Evolutionary conservation across 1,284 basidiomycete species (phyloP), one percentile per base, ranked within the genome.

Genomic region (Puccinia horiana): DNA sequence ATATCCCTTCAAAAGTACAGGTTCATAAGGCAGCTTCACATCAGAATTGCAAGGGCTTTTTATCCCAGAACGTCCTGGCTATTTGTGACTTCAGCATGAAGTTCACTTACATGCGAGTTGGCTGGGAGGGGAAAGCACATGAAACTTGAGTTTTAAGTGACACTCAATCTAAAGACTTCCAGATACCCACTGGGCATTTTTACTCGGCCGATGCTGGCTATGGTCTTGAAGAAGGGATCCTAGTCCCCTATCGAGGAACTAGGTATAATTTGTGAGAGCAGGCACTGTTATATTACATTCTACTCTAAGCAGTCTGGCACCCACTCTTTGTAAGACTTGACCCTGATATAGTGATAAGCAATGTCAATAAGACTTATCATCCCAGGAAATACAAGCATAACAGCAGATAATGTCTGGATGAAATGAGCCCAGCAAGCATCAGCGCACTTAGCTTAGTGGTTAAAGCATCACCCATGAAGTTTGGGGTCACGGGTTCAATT

Each of bases 231-330:
- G 1, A 9, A 11, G 42, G 26, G 16, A 11, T 5, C 14, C 20
- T 88, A 29, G 83, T 85, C 8, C 88, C 87, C 3, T 88, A 88
- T 83, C 84, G 84, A 40, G 85, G 85, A 49, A 83, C 85, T 0
- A 83, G 85, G 0, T 89, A 88, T 83, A 87, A 88, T 84, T 83
- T 88, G 32, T 82, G 84, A 18, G 87, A 88, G 84, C 88, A 87
- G 87, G 83, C 42, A n/a, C n/a, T n/a, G n/a, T n/a, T n/a, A n/a
- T n/a, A n/a, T n/a, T n/a, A n/a, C n/a, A n/a, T n/a, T n/a, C n/a
- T n/a, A n/a, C n/a, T n/a, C n/a, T n/a, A n/a, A n/a, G n/a, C n/a
- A n/a, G n/a, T n/a, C n/a, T n/a, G n/a, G n/a, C n/a, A n/a, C n/a
- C n/a, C n/a, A n/a, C n/a, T n/a, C n/a, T n/a, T n/a, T n/a, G n/a